A percentile compares a stretch with the other conserved stretches of the same genome.
phyloP scores from a whole-genome alignment of 345 rosid genomes.

The Salix brachista region DNA sequence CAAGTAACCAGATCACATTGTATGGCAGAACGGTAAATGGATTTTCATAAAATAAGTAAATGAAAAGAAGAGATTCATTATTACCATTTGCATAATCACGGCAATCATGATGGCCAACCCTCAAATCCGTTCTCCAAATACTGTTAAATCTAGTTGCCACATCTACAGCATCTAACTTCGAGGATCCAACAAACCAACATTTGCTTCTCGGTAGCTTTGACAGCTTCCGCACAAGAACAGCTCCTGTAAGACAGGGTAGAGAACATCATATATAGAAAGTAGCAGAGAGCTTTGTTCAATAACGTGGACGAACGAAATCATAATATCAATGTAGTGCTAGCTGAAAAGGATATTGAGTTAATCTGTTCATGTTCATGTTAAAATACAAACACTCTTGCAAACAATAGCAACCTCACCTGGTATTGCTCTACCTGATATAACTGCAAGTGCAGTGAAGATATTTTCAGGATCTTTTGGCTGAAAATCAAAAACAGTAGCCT shows the following conservation, averaged over 20 bases:
- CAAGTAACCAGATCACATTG: too few relatives aligned
- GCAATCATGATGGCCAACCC: conserved; percentile 69
- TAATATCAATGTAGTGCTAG: too few relatives aligned
- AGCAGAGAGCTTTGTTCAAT: neutral
- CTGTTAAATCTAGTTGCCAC: conserved; percentile 45
- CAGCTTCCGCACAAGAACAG: conserved; percentile 45
- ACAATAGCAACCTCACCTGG: conserved; percentile 37
- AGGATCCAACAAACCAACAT: conserved; percentile 77
- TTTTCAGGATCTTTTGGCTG: conserved; percentile 63
- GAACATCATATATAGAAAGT: neutral
- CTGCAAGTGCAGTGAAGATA: conserved; percentile 45
- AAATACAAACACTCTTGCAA: too few relatives aligned
- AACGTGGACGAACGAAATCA: too few relatives aligned
- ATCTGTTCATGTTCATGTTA: too few relatives aligned
- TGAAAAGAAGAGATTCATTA: neutral
- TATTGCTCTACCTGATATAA: conserved; percentile 43
- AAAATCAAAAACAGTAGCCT: conserved; percentile 51
- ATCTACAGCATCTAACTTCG: conserved; percentile 36
- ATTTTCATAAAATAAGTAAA: neutral
- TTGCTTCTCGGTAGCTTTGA: conserved; percentile 51
- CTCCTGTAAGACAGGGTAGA: conserved; percentile 31
- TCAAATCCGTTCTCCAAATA: conserved; percentile 59
- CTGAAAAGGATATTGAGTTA: too few relatives aligned
- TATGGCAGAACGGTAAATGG: neutral
- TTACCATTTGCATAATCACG: conserved; percentile 72